Evolutionary conservation across 257 asterid genomes (phyloP).

Genomic region (Solanum paucissectum): DNA sequence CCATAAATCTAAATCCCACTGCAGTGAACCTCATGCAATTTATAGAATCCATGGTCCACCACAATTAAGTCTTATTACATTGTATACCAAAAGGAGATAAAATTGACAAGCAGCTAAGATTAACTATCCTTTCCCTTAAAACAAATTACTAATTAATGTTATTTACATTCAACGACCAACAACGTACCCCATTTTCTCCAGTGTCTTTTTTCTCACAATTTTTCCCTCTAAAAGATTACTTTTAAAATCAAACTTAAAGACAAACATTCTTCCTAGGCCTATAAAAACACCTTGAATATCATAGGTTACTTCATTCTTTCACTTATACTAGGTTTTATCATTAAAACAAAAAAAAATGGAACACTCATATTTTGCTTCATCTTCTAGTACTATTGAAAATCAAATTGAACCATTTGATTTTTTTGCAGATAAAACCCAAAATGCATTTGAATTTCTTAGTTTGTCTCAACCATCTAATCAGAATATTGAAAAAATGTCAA

Average conservation of each 20-base stretch:
- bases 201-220: constrained; percentile 4
- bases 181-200: constrained; percentile 12
- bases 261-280: constrained; percentile 9
- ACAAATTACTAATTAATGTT: constrained; percentile 8
- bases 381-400: neutral
- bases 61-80: constrained; percentile 27
- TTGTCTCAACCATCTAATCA: neutral
- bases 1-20: constrained; percentile 18
- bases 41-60: constrained; percentile 37
- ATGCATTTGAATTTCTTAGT: neutral
- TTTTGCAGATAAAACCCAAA: constrained; percentile 23
- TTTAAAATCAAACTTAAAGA: neutral
- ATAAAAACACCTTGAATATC: constrained; percentile 16
- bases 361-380: neutral
- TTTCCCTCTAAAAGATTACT: neutral
- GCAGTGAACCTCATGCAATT: constrained; percentile 23
- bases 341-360: constrained; percentile 13
- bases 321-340: neutral
- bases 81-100: constrained; percentile 27
- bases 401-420: constrained; percentile 37
- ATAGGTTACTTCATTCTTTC: neutral
- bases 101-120: constrained; percentile 18
- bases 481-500: neutral
- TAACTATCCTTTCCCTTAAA: constrained; percentile 10
- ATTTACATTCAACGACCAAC: constrained; percentile 32